These are phyloP conservation scores for Clitocybe nebularis DNA, from an alignment of 1,284 basidiomycete genomes.

Conservation along the genomic window DNA sequence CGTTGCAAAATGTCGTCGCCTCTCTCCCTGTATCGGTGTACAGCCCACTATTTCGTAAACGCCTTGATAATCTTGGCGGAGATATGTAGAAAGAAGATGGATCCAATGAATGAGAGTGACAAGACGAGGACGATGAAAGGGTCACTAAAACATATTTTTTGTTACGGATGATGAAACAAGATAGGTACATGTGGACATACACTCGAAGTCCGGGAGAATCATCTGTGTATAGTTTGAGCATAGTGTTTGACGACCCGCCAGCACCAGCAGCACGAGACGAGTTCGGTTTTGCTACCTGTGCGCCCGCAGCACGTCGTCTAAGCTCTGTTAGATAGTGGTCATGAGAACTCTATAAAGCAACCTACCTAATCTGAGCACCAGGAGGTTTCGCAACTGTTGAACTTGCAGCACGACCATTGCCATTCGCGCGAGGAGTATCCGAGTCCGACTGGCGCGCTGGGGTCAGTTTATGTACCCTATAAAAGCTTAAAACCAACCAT, in stretches of 20 bases:
- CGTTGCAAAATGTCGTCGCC: constrained; percentile 15
- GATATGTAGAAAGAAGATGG: constrained; percentile 99
- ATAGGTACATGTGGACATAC: constrained; percentile 46
- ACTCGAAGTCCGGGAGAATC: constrained; percentile 96
- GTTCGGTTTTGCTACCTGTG: constrained; percentile 76
- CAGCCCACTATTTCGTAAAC: constrained; percentile 70
- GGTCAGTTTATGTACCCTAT: background rate
- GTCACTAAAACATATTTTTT: constrained; percentile 55
- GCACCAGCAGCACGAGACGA: constrained; percentile 91
- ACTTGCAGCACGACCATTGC: constrained; percentile 31
- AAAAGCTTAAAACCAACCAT: constrained; percentile 26
- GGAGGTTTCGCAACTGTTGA: constrained; percentile 64
- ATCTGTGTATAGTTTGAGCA: constrained; percentile 98
- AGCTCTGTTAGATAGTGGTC: constrained; percentile 9
- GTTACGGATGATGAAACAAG: constrained; percentile 5
- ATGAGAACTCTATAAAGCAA: constrained; percentile 5
- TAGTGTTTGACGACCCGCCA: constrained; percentile 94
- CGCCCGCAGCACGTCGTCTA: constrained; percentile 80
- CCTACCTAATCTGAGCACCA: constrained; percentile 73
- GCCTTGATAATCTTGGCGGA: constrained; percentile 91
- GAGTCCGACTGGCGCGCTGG: constrained; percentile 53
- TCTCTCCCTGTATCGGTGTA: constrained; percentile 14
- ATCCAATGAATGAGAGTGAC: constrained; percentile 96
- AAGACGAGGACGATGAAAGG: constrained; percentile 97
- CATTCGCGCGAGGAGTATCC: constrained; percentile 47